These are phyloP conservation scores for Hymenoscyphus repandus DNA, from an alignment of 2,329 filamentous ascomycete species.

Conservation along the genomic window DNA sequence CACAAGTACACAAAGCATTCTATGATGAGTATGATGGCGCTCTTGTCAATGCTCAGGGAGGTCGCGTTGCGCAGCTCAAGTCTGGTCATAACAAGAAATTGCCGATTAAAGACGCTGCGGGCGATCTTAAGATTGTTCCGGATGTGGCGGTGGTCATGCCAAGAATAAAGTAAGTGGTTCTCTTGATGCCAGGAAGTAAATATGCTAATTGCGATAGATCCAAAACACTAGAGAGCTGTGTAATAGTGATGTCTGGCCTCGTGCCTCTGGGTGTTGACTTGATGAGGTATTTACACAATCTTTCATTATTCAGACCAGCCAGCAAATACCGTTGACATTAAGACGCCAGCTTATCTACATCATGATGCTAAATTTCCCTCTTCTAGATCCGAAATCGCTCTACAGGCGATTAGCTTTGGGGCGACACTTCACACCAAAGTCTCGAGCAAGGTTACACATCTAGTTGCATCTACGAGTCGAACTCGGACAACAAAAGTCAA, in stretches of 20 bases:
- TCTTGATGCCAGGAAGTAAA: background rate
- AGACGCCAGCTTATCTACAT: no score
- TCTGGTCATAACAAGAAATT: constrained; percentile 39
- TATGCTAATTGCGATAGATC: constrained; percentile 31
- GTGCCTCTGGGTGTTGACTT: constrained; percentile 78
- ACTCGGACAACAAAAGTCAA: constrained; percentile 88
- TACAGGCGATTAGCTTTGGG: constrained; percentile 84
- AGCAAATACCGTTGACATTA: no score
- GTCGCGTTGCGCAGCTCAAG: constrained; percentile 35
- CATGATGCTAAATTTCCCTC: constrained; percentile 2
- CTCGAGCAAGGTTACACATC: constrained; percentile 61
- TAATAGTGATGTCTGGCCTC: constrained; percentile 85
- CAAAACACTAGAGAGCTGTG: constrained; percentile 66
- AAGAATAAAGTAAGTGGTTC: constrained; percentile 57
- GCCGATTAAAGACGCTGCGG: constrained; percentile 34
- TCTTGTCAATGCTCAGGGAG: constrained; percentile 35
- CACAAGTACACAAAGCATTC: constrained; percentile 70
- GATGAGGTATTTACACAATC: constrained; percentile 40
- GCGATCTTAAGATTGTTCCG: constrained; percentile 60
- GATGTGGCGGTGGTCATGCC: constrained; percentile 85
- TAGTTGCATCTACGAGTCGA: constrained; percentile 64
- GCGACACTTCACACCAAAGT: constrained; percentile 55
- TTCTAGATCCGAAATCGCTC: constrained; percentile 70
- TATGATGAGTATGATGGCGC: constrained; percentile 73
- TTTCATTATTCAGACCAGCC: background rate